Conservation (phyloP, 2,329 filamentous ascomycete species). For the Pseudopyricularia cyperi region DNA sequence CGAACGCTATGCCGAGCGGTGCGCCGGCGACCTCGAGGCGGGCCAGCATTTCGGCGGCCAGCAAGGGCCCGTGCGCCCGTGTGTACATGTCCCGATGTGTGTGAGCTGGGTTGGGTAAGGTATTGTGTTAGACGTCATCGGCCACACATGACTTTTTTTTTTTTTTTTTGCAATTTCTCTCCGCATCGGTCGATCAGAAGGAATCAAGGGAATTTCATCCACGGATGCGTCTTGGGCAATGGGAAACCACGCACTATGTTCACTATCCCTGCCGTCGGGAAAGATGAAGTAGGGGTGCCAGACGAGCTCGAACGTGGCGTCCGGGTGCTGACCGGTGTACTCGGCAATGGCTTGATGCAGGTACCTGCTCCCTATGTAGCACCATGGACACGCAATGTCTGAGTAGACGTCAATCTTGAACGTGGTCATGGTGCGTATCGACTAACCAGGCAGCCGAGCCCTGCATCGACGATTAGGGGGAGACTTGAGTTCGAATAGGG, state of each 20-base stretch:
- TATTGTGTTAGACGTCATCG: not conserved
- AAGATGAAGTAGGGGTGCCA: slow-evolving; percentile 35
- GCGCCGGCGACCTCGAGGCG: slow-evolving; percentile 19
- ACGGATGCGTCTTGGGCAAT: no score
- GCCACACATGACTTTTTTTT: not conserved
- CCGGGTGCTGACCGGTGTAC: slow-evolving; percentile 25
- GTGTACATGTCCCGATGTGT: not conserved
- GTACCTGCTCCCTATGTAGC: slow-evolving; percentile 33
- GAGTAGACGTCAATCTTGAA: slow-evolving; percentile 33
- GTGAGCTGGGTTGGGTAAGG: not conserved
- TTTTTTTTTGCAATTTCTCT: not conserved
- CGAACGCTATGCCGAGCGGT: slow-evolving; percentile 24
- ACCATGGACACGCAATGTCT: slow-evolving; percentile 39
- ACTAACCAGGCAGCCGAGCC: not conserved
- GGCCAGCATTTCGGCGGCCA: slow-evolving; percentile 9
- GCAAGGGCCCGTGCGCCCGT: not conserved
- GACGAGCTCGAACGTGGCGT: slow-evolving; percentile 29
- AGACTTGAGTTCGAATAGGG: no score
- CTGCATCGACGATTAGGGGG: not conserved
- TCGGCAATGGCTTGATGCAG: slow-evolving; percentile 29
- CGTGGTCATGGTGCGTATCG: not conserved
- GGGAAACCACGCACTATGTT: no score
- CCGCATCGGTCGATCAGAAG: no score
- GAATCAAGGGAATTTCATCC: not conserved
- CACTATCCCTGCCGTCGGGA: slow-evolving; percentile 16